Evolutionary conservation across 2,329 filamentous ascomycete genomes (phyloP).

Genomic region (Colletotrichum sp.): DNA sequence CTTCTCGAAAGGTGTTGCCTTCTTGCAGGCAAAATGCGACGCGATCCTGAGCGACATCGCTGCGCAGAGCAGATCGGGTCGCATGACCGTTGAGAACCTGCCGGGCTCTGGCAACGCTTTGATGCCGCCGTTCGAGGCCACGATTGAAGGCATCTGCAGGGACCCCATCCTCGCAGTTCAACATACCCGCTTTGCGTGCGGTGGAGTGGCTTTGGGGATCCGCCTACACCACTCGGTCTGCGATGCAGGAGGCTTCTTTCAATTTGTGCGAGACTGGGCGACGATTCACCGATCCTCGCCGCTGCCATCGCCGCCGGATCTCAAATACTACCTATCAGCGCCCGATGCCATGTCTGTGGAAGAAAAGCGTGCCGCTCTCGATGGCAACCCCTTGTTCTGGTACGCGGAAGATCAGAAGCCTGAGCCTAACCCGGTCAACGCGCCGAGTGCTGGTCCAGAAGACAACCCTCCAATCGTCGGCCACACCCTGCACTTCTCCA

Average conservation of each 20-base stretch:
- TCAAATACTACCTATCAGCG: not conserved
- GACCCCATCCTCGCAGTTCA: not conserved
- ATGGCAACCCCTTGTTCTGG: not conserved
- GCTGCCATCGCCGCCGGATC: not conserved
- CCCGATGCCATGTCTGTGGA: not conserved
- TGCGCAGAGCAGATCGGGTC: not conserved
- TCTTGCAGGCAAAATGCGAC: not conserved
- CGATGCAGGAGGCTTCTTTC: not conserved
- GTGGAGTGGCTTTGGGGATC: not conserved
- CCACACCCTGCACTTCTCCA: not conserved
- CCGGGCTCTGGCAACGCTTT: not conserved
- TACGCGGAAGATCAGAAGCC: not conserved
- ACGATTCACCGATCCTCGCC: not conserved
- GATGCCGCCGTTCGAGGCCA: not conserved
- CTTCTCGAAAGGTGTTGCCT: rapidly evolving
- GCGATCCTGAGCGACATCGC: not conserved
- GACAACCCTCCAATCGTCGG: too few species aligned
- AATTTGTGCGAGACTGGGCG: not conserved
- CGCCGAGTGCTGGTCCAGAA: too few species aligned
- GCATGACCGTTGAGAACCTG: not conserved
- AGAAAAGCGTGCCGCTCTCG: not conserved
- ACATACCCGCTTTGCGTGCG: not conserved
- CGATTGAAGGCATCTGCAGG: not conserved
- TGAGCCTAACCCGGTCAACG: rapidly evolving
- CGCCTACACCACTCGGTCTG: not conserved